Base-by-base conservation (phyloP, 176 grass and related monocot species). In the Phoenix roebelenii region DNA sequence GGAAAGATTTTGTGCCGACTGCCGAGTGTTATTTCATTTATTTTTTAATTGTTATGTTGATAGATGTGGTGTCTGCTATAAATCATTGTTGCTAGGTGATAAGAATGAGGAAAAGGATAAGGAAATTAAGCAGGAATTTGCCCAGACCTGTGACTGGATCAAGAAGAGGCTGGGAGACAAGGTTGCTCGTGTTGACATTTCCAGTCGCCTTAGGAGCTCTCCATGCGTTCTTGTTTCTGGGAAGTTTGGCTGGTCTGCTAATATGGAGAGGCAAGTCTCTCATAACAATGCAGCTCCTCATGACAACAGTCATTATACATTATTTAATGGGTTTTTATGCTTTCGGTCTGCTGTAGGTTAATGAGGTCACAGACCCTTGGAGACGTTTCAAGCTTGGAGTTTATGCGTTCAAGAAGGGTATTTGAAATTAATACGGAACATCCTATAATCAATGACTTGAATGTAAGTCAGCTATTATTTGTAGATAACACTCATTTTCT, bases 221-320 rank as follows among this genome's bases (percentile, higher is more conserved):
- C 93, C 93, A 15, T 98, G 93, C 74, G 84, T 98, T 59, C 79
- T 98, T 5, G 93, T 89, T 72, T 85, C 87, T 23, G 93, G 87
- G 16, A 98, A 89, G 60, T 98, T 98, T 85, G 93, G 93, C 49
- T 98, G 93, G 93, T 98, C 93, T 59, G 93, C 93, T 59, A 98
- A 98, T 61, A 98, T 98, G 93, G 87, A 98, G 61, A 89, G 87
- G 93, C 92, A 54, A 5, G 60, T 16, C 61, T 62, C 55, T 69
- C 20, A 51, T 56, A 14, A 44, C 35, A 14, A 12, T 44, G 35
- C 35, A 44, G 35, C 3, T 44, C 1, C 9, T 14, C 10, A 0
- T 3, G 10, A 44, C 35, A 3, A 2, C 10, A 44, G 10, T 44
- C 28, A 30, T 30, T 6, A 30, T 30, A 30, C 35, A 12, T 44